Evolutionary conservation across 257 asterid genomes (phyloP).

Genomic region (Petunia axillaris): DNA sequence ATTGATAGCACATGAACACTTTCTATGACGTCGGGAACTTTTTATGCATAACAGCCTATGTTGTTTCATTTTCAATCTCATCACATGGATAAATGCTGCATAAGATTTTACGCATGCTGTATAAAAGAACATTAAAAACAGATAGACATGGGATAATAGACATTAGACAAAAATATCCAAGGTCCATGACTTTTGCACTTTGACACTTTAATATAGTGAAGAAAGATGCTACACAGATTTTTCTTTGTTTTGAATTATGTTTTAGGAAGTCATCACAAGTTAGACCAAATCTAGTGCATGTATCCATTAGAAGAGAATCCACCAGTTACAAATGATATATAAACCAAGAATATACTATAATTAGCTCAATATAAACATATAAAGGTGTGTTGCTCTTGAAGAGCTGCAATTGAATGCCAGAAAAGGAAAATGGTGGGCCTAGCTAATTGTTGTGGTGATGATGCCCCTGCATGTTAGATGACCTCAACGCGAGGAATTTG

Average conservation of each 20-base stretch:
- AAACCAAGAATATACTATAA: not conserved
- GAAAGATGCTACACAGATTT: not conserved
- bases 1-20: not conserved
- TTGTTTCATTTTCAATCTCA: not conserved
- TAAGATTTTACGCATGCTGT: not conserved
- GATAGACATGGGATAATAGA: not conserved
- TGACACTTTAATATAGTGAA: not conserved
- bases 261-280: not conserved
- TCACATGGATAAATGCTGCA: not conserved
- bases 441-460: conserved; percentile 36
- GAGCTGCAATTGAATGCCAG: conserved; percentile 25
- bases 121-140: not conserved
- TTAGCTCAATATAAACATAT: not conserved
- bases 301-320: not conserved
- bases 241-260: not conserved
- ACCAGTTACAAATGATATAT: not conserved
- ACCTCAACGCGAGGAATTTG: not conserved
- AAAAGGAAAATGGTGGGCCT: conserved; percentile 30
- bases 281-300: not conserved
- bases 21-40: not conserved
- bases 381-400: not conserved
- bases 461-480: not conserved
- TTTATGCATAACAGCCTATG: not conserved
- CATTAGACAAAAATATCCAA: not conserved
- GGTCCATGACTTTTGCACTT: not conserved